Percentiles rank a stretch among this genome's conserved stretches.
Conservation (phyloP, 2,329 filamentous ascomycete species). For the Trichoderma atrobrunneum region DNA sequence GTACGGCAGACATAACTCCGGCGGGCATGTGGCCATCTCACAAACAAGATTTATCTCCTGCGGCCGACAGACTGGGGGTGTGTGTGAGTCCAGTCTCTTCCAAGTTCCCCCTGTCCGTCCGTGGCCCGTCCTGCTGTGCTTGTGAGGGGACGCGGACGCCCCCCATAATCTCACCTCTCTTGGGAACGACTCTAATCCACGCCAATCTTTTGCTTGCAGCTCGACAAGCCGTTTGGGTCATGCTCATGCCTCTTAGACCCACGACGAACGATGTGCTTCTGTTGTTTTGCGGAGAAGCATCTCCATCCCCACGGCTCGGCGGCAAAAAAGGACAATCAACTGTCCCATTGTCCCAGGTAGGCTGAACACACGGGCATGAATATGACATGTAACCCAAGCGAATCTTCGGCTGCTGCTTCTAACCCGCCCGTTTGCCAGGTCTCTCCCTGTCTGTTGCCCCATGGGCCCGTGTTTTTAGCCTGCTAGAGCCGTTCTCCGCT, state of each 20-base stretch:
- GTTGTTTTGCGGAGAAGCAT: not conserved
- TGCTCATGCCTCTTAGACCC: not conserved
- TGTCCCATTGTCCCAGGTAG: not conserved
- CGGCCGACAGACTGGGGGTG: constrained; percentile 4
- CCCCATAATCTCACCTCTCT: constrained; percentile 9
- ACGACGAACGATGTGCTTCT: not conserved
- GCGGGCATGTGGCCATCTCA: not conserved
- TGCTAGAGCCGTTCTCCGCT: not conserved
- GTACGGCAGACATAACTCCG: not conserved
- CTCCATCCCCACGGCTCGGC: not conserved
- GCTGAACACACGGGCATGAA: not conserved
- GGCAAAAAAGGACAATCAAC: not conserved
- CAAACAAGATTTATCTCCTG: not conserved
- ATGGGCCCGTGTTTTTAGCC: not conserved
- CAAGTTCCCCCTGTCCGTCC: not conserved
- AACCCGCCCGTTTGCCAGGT: not conserved
- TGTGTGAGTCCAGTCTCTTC: not conserved
- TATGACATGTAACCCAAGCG: not conserved
- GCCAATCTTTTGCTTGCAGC: not conserved
- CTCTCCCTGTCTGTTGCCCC: not conserved
- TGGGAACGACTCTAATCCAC: not conserved
- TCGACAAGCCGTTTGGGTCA: not conserved
- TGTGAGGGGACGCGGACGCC: not conserved
- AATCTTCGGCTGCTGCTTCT: not conserved
- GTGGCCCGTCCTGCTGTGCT: not conserved